phyloP scores from a whole-genome alignment of 2,329 filamentous ascomycete species.

The Macrophomina pseudophaseolina region DNA sequence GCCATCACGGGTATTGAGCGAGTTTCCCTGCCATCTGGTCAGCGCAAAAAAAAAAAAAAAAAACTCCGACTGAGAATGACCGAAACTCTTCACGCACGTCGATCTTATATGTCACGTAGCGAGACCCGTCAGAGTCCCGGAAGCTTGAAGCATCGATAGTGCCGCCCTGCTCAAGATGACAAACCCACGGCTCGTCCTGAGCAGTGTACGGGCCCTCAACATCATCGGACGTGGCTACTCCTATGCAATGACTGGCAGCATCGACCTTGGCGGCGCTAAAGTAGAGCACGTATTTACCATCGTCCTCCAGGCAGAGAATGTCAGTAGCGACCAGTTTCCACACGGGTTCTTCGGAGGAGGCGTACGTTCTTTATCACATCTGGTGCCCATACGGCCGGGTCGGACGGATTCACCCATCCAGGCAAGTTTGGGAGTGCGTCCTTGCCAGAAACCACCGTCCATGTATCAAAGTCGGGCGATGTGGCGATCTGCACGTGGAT shows the following conservation, averaged over 20 bases:
- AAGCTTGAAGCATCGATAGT: slow-evolving; percentile 69
- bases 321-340: too few species aligned
- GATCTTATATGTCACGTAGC: slow-evolving; percentile 69
- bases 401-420: too few species aligned
- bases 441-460: too few species aligned
- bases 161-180: slow-evolving; percentile 55
- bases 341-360: too few species aligned
- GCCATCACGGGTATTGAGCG: slow-evolving; percentile 50
- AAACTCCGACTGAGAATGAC: background rate
- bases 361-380: too few species aligned
- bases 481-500: too few species aligned
- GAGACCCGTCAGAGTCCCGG: slow-evolving; percentile 57
- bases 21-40: slow-evolving; percentile 53
- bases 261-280: slow-evolving; percentile 55
- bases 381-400: too few species aligned
- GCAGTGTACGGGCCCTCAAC: slow-evolving; percentile 61
- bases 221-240: slow-evolving; percentile 57
- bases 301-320: slow-evolving; percentile 28
- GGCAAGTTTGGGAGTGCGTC: too few species aligned
- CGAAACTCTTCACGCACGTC: slow-evolving; percentile 44
- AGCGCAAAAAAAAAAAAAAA: background rate
- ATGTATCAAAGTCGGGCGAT: too few species aligned
- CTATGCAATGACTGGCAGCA: slow-evolving; percentile 60
- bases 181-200: slow-evolving; percentile 55
- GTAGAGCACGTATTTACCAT: slow-evolving; percentile 65